Evolutionary conservation across 169 alveolate species (phyloP).

Genomic region (Blepharisma undulans): DNA sequence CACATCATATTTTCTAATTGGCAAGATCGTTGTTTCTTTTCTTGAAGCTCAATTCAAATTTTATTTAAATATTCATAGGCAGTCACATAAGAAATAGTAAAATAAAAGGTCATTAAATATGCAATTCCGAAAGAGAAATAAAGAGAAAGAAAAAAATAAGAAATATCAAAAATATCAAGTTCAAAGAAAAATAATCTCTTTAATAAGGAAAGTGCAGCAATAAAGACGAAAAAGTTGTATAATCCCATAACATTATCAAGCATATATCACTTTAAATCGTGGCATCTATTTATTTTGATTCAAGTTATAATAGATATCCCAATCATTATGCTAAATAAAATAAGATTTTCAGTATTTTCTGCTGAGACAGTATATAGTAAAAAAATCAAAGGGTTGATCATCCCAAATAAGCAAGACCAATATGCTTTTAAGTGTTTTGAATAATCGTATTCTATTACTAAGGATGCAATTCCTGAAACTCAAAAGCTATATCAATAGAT

Average conservation of each 20-base stretch:
- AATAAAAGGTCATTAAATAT: neutral
- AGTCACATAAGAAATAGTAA: neutral
- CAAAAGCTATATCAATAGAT: neutral
- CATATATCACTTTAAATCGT: neutral
- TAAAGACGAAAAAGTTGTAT: too few relatives aligned
- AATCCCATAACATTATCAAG: neutral
- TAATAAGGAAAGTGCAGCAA: neutral
- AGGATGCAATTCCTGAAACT: neutral
- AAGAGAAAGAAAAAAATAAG: neutral
- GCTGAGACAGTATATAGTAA: neutral
- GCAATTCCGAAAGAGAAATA: neutral
- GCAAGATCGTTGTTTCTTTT: neutral
- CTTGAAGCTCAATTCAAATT: neutral
- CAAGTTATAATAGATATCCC: neutral
- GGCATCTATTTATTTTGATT: neutral
- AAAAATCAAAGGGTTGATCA: neutral
- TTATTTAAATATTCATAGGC: neutral
- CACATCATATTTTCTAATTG: neutral
- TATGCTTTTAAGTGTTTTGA: neutral
- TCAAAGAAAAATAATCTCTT: neutral
- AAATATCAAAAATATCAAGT: neutral
- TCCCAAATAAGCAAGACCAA: neutral
- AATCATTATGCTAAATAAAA: neutral
- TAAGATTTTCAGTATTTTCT: neutral
- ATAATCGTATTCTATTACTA: neutral